Evolutionary conservation across 768 basidiomycete species (phyloP).

Genomic region (Lanmaoa rubissima): DNA sequence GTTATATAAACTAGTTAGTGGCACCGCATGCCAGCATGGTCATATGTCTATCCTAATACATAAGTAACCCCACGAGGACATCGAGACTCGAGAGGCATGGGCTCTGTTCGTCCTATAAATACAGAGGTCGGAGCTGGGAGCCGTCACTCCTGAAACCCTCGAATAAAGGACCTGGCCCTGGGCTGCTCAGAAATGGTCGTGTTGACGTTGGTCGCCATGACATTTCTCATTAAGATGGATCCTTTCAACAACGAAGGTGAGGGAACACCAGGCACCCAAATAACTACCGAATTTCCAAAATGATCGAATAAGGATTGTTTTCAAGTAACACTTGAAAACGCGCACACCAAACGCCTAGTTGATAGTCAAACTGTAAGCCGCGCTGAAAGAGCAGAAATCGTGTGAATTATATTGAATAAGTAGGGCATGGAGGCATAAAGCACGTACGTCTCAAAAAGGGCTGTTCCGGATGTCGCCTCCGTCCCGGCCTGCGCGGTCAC

Average conservation of each 20-base stretch:
- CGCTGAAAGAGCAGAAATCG: conserved; percentile 28
- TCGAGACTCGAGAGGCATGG: no score
- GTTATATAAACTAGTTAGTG: background rate
- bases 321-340: background rate
- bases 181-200: background rate
- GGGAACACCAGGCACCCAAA: background rate
- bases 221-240: background rate
- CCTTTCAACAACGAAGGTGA: background rate
- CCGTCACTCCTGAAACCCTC: no score
- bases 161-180: no score
- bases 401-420: background rate
- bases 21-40: background rate
- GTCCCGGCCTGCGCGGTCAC: conserved; percentile 60
- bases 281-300: background rate
- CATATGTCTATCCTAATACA: no score
- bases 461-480: conserved; percentile 59
- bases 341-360: conserved; percentile 28
- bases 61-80: no score
- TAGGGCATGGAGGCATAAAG: no score
- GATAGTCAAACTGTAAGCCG: conserved; percentile 45
- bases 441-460: conserved; percentile 52
- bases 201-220: background rate
- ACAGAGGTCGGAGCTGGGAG: no score
- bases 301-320: background rate
- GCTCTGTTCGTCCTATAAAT: no score